Percentiles rank a stretch among this genome's conserved stretches.
Conservation (phyloP, 305 asterid species). For the Coffea humblotiana region DNA sequence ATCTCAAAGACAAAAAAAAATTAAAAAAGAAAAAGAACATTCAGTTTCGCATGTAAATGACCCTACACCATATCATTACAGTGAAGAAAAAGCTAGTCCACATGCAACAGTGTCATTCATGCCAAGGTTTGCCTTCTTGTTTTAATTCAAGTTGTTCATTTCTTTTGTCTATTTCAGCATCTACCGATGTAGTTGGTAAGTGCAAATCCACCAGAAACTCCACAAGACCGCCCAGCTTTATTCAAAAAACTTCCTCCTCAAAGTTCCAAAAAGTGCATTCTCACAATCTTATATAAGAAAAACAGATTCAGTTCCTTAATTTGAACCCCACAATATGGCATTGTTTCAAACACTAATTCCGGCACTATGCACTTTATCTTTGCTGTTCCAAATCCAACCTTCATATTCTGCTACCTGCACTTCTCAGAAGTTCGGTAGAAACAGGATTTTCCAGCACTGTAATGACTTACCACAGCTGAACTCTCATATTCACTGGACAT, state of each 20-base stretch:
- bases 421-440: slow-evolving; percentile 19
- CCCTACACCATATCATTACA: slow-evolving; percentile 8
- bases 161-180: slow-evolving; percentile 5
- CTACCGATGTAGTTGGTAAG: slow-evolving; percentile 13
- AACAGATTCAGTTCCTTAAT: not conserved
- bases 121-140: slow-evolving; percentile 12
- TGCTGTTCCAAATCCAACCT: slow-evolving; percentile 15
- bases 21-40: not conserved
- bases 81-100: slow-evolving; percentile 13
- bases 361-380: slow-evolving; percentile 6
- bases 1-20: too few species aligned
- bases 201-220: slow-evolving; percentile 10
- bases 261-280: slow-evolving; percentile 2
- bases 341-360: not conserved
- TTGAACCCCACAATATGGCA: slow-evolving; percentile 15
- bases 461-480: slow-evolving; percentile 12
- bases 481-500: slow-evolving; percentile 16
- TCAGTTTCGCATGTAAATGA: not conserved
- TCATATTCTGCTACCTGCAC: slow-evolving; percentile 16
- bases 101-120: slow-evolving; percentile 9
- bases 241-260: slow-evolving; percentile 11
- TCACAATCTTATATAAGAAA: not conserved
- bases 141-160: not conserved
- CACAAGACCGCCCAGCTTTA: not conserved
- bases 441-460: slow-evolving; percentile 14